Percentiles rank a stretch among this genome's conserved stretches.
phyloP scores from a whole-genome alignment of 1,139 yeast species.

The Debaryomyces sp. region DNA sequence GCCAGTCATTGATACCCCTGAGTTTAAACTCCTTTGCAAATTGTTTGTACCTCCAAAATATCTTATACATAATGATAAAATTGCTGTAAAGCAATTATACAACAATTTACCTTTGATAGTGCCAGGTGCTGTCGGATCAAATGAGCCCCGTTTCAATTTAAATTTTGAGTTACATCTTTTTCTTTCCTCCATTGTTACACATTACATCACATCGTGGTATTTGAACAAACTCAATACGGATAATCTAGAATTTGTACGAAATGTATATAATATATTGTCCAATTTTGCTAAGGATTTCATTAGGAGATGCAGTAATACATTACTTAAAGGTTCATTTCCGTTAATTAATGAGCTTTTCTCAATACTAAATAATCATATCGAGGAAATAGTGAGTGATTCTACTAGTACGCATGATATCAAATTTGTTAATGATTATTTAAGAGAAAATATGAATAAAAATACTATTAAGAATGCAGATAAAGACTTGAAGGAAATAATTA shows the following conservation, averaged over 20 bases:
- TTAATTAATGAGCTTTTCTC: constrained; percentile 28
- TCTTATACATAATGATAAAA: constrained; percentile 18
- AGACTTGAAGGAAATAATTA: background rate
- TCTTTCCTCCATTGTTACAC: constrained; percentile 34
- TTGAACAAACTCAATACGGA: constrained; percentile 41
- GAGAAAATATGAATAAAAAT: constrained; percentile 1
- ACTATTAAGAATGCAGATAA: constrained; percentile 14
- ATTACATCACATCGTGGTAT: constrained; percentile 46
- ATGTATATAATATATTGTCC: constrained; percentile 34
- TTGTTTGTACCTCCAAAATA: constrained; percentile 38
- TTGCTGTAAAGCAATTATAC: constrained; percentile 29
- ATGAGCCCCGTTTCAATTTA: constrained; percentile 18
- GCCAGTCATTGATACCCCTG: constrained; percentile 15
- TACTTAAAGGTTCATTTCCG: constrained; percentile 14
- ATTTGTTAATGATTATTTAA: constrained; percentile 17
- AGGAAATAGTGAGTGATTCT: constrained; percentile 20
- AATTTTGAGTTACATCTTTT: constrained; percentile 44
- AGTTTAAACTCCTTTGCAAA: constrained; percentile 36
- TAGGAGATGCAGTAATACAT: constrained; percentile 20
- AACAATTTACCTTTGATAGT: constrained; percentile 31
- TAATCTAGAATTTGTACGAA: constrained; percentile 35
- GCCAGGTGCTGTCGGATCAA: constrained; percentile 14
- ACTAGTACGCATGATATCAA: constrained; percentile 15
- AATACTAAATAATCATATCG: constrained; percentile 32
- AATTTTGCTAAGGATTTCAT: constrained; percentile 31